A percentile compares a stretch with the other conserved stretches of the same genome.
Conservation (phyloP, 2,329 filamentous ascomycete genomes). For the Tympanopsis confertula region DNA sequence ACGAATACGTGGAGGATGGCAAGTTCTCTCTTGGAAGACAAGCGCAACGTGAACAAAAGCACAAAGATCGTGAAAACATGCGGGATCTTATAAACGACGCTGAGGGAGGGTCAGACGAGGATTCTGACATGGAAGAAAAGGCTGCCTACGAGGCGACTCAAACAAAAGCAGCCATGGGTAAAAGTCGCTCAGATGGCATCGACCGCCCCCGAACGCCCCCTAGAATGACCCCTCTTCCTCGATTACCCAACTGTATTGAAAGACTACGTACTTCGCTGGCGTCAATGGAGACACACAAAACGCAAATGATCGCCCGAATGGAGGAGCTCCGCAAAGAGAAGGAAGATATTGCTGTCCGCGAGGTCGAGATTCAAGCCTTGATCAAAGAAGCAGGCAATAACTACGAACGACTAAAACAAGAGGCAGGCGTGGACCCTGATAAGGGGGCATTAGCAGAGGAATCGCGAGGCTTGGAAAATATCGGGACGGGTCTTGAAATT, state of each 20-base stretch:
- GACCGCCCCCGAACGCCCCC: neutral
- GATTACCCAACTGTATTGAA: neutral
- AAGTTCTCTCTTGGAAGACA: neutral
- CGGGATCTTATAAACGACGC: neutral
- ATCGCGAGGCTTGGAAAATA: slow-evolving; percentile 21
- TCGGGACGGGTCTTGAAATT: slow-evolving; percentile 16
- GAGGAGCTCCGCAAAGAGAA: neutral
- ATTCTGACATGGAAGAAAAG: slow-evolving; percentile 2
- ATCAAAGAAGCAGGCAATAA: neutral
- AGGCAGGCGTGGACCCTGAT: slow-evolving; percentile 16
- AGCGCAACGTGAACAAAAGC: neutral
- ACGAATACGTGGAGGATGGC: slow-evolving; percentile 1
- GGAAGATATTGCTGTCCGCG: neutral
- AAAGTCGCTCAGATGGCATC: neutral
- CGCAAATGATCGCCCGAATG: slow-evolving; percentile 1
- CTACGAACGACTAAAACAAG: slow-evolving; percentile 6
- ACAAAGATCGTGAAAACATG: neutral
- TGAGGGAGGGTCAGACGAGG: slow-evolving; percentile 5
- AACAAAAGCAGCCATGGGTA: neutral
- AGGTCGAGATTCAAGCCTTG: neutral
- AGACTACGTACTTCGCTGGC: neutral
- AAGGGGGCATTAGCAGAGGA: slow-evolving; percentile 7
- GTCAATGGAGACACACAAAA: neutral
- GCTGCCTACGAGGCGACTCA: neutral
- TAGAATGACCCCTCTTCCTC: neutral